Percentiles rank a stretch among this genome's conserved stretches.
Evolutionary conservation across 2,329 filamentous ascomycete genomes (phyloP).

Genomic region (Rosellinia necatrix): DNA sequence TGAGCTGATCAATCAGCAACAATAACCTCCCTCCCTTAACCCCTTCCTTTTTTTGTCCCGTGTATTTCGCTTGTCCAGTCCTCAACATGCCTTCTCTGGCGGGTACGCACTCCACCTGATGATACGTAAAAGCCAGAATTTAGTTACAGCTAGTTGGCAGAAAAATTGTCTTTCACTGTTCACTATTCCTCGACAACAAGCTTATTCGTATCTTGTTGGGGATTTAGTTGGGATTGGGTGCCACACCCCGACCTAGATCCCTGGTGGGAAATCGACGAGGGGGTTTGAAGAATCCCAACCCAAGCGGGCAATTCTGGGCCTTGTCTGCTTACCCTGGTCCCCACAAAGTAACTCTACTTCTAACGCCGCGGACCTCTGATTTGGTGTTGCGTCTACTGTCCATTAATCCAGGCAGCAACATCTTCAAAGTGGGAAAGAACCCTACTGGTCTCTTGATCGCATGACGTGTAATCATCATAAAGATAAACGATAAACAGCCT

Average conservation of each 20-base stretch:
- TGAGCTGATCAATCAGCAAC: not conserved
- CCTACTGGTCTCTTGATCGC: no score
- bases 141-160: constrained; percentile 14
- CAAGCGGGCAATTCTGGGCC: not conserved
- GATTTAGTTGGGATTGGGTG: constrained; percentile 51
- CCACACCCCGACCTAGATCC: constrained; percentile 26
- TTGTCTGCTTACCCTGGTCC: not conserved
- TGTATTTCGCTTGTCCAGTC: no score
- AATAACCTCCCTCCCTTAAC: not conserved
- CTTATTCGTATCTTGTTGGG: constrained; percentile 43
- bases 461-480: no score
- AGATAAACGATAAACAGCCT: no score
- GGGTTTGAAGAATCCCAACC: not conserved
- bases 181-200: constrained; percentile 36
- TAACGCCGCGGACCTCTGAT: not conserved
- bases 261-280: constrained; percentile 3
- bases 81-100: constrained; percentile 20
- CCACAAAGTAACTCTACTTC: constrained; percentile 10
- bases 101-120: constrained; percentile 7
- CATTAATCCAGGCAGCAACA: no score
- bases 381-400: no score
- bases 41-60: no score
- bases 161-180: not conserved
- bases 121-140: constrained; percentile 7
- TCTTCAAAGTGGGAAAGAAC: no score